phyloP scores from a whole-genome alignment of 2,329 filamentous ascomycete genomes.

The Didymella pinodella region DNA sequence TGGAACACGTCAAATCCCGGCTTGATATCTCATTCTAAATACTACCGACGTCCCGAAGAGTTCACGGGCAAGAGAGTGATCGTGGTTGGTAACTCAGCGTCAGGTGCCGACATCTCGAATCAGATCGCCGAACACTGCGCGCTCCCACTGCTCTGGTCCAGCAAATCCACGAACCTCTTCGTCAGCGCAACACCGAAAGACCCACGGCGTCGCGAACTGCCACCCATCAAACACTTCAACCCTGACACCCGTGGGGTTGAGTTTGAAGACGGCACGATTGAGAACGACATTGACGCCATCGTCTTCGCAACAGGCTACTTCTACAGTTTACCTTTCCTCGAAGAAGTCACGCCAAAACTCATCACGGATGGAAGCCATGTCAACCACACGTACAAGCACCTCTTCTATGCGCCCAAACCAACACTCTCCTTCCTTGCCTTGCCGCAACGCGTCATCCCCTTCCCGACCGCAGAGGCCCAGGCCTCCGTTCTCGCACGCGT shows the following conservation, averaged over 20 bases:
- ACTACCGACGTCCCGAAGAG: slow-evolving; percentile 71
- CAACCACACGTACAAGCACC: slow-evolving; percentile 76
- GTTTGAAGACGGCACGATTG: slow-evolving; percentile 71
- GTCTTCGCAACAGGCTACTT: slow-evolving; percentile 92
- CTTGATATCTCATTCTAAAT: slow-evolving; percentile 69
- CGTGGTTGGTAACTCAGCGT: slow-evolving; percentile 84
- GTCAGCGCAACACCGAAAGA: slow-evolving; percentile 35
- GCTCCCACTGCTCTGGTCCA: slow-evolving; percentile 63
- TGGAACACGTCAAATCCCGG: slow-evolving; percentile 53
- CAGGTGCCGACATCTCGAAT: slow-evolving; percentile 80
- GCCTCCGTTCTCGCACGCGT: slow-evolving; percentile 77
- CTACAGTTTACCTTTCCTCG: slow-evolving; percentile 79
- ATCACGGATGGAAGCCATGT: slow-evolving; percentile 75
- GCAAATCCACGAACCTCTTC: slow-evolving; percentile 25
- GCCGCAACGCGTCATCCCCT: slow-evolving; percentile 86
- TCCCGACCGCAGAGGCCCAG: slow-evolving; percentile 81
- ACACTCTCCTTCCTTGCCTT: slow-evolving; percentile 80
- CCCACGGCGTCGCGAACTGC: slow-evolving; percentile 64
- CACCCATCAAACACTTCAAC: slow-evolving; percentile 63
- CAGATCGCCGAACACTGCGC: slow-evolving; percentile 73
- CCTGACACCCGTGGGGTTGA: slow-evolving; percentile 67
- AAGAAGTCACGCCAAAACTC: slow-evolving; percentile 63
- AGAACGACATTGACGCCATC: slow-evolving; percentile 74
- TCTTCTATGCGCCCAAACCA: slow-evolving; percentile 78
- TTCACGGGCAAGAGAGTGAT: slow-evolving; percentile 76